A percentile compares a stretch with the other conserved stretches of the same genome.
Evolutionary conservation across 1,139 yeast species (phyloP).

Genomic region (Debaryomycetaceae sp.): DNA sequence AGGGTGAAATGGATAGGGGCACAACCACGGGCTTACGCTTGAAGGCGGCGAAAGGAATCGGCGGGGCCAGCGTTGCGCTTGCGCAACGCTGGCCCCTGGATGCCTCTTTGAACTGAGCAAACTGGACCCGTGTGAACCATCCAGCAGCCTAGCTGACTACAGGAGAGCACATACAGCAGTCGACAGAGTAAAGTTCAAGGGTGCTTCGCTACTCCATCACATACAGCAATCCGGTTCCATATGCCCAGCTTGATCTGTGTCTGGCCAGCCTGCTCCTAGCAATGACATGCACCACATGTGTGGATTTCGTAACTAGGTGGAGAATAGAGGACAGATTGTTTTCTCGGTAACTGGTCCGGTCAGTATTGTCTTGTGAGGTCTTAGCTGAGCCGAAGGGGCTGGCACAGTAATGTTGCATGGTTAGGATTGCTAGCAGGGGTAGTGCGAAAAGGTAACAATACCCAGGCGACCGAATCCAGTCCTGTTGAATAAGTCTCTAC

Average conservation of each 20-base stretch:
- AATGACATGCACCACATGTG: neutral
- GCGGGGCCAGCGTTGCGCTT: neutral
- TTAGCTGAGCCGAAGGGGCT: neutral
- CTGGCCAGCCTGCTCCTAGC: neutral
- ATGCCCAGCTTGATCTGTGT: neutral
- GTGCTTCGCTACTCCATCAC: neutral
- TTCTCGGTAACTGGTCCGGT: neutral
- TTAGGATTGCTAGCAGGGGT: neutral
- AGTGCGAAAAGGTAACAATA: neutral
- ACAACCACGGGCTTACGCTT: too few species aligned
- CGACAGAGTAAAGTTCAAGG: neutral
- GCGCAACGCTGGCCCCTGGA: neutral
- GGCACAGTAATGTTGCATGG: neutral
- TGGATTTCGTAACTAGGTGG: neutral
- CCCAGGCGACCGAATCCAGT: neutral
- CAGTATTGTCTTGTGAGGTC: neutral
- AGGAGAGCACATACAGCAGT: too few species aligned
- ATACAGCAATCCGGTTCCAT: neutral
- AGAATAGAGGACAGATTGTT: neutral
- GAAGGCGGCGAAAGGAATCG: neutral
- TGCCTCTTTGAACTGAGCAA: too few species aligned
- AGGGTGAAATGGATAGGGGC: neutral
- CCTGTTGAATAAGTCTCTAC: neutral
- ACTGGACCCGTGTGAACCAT: too few species aligned
- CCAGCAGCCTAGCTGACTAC: too few species aligned